phyloP scores from a whole-genome alignment of 495 filamentous ascomycete genomes.

The Aspergillus heteromorphus region DNA sequence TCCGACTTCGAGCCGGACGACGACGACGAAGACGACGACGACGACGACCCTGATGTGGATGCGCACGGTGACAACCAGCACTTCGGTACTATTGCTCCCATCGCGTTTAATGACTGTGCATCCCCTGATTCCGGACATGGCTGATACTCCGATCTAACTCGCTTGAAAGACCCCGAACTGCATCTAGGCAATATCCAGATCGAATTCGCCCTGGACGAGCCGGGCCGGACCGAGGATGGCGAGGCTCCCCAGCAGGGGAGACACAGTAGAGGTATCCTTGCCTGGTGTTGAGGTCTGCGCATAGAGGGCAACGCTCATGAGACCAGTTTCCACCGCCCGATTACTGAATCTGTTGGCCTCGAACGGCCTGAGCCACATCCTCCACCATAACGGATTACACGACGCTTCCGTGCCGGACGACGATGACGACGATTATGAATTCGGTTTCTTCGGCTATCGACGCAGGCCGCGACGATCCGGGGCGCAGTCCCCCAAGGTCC shows the following conservation, averaged over 20 bases:
- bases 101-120: conserved; percentile 17
- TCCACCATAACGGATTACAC: conserved; percentile 29
- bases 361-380: conserved; percentile 33
- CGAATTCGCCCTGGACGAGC: conserved; percentile 39
- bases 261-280: conserved; percentile 17
- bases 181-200: conserved; percentile 43
- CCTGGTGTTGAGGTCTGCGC: background rate
- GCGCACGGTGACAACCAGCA: conserved; percentile 17
- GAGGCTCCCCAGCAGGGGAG: conserved; percentile 35
- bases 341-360: conserved; percentile 34
- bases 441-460: conserved; percentile 19
- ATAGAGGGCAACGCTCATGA: conserved; percentile 2
- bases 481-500: conserved; percentile 64
- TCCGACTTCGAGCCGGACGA: conserved; percentile 32
- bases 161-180: conserved; percentile 22
- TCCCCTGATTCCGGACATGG: conserved; percentile 12
- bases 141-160: background rate
- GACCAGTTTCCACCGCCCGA: conserved; percentile 25
- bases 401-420: conserved; percentile 12
- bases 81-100: conserved; percentile 19
- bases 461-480: conserved; percentile 18
- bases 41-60: too few relatives aligned
- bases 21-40: conserved; percentile 16
- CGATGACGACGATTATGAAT: conserved; percentile 26
- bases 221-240: conserved; percentile 37